Evolutionary conservation across 1,284 basidiomycete genomes (phyloP).

Genomic region (Boletus austroedulis): DNA sequence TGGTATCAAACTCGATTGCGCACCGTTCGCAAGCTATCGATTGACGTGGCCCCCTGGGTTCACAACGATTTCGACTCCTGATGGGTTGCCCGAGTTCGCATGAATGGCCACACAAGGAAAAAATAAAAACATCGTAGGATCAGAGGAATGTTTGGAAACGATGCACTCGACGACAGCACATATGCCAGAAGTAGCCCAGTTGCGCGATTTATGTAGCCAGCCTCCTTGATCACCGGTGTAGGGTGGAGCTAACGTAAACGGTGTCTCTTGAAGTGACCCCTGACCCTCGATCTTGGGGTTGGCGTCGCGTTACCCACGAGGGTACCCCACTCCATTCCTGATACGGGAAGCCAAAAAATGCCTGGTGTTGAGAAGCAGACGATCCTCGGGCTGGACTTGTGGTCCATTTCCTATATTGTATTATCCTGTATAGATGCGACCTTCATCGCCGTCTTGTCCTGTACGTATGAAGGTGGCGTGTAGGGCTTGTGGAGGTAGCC

Average conservation of each 20-base stretch:
- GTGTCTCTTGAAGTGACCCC: not conserved
- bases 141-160: not conserved
- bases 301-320: not conserved
- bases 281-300: not conserved
- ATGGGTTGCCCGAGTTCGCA: no score
- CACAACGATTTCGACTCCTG: no score
- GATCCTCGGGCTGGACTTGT: not conserved
- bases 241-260: not conserved
- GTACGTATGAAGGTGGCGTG: conserved; percentile 17
- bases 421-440: conserved; percentile 4
- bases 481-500: conserved; percentile 6
- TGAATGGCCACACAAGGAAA: no score
- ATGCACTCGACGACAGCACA: not conserved
- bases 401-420: not conserved
- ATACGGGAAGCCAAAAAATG: not conserved
- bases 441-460: conserved; percentile 1
- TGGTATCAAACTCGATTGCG: no score
- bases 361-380: not conserved
- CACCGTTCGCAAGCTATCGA: no score
- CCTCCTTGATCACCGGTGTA: conserved; percentile 3
- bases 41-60: no score
- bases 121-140: no score
- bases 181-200: not conserved
- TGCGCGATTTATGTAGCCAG: not conserved
- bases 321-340: not conserved